Base-by-base conservation (phyloP, 2,329 filamentous ascomycete genomes). In the Scedosporium apiospermum region DNA sequence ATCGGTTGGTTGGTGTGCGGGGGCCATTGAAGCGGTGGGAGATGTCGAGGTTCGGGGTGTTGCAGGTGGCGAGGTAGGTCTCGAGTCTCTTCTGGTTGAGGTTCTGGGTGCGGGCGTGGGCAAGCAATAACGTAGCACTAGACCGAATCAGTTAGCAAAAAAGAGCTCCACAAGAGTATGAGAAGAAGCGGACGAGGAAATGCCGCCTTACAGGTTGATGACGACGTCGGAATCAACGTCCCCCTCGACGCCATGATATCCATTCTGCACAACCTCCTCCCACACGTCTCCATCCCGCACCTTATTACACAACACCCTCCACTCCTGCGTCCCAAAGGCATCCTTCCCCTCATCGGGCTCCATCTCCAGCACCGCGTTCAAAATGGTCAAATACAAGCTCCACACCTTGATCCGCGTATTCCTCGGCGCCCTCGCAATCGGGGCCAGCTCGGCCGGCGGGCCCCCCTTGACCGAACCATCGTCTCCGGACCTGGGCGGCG, bases 141-240 rank as follows among this genome's bases (percentile, higher is more conserved):
- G 18, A 38, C 34, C 34, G 10, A 60, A 6, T 12, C 30, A 26
- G 59, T 64, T 51, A 30, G 42, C 5, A 55, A 44, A 44, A 57
- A 53, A 57, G n/a, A 57, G 12, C 12, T 51, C 6, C 21, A 7
- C 18, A 6, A 55, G 21, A n/a, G n/a, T 21, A 30, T 16, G 4
- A 58, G 26, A 12, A 49, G 44, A 49, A 49, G 44, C 10, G 38
- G 27, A 34, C 34, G 34, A 51, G 34, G 4, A n/a, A 23, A 62
- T 34, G 34, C 9, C 63, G 38, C 74, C 86, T 76, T 76, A 92
- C 88, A 96, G 74, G 69, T 93, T 93, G 65, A 93, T 90, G 27
- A 99, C 91, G 6, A 99, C 93, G 70, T 99, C 95, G 1, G 91
- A 87, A 75, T 99, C 95, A 12, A 98, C 91, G 66, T 93, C 90